phyloP scores from a whole-genome alignment of 306 rosid genomes.

The Dicorynia guianensis region DNA sequence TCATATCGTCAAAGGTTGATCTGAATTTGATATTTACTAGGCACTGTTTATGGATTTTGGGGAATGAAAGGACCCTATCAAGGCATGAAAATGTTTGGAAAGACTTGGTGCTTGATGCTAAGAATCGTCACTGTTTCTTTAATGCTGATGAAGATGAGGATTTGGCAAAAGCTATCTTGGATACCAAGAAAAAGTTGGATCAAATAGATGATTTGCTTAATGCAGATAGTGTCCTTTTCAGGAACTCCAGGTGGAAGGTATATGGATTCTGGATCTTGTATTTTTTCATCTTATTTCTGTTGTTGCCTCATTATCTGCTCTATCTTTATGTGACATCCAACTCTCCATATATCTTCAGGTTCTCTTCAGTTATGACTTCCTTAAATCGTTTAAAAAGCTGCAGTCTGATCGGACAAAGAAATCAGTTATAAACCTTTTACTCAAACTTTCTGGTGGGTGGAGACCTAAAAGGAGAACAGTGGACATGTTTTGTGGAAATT shows the following conservation, averaged over 20 bases:
- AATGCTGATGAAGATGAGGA: conserved; percentile 69
- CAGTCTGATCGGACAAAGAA: conserved; percentile 47
- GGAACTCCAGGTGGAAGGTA: conserved; percentile 81
- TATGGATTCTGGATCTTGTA: background rate
- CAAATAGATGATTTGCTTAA: conserved; percentile 77
- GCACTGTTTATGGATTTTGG: conserved; percentile 83
- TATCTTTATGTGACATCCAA: background rate
- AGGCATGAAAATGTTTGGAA: conserved; percentile 65
- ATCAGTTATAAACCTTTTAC: conserved; percentile 56
- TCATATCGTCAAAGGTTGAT: conserved; percentile 7
- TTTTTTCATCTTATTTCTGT: background rate
- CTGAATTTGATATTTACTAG: conserved; percentile 44
- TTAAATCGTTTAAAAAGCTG: conserved; percentile 69
- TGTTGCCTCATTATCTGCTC: background rate
- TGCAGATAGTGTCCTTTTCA: conserved; percentile 62
- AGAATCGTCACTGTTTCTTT: conserved; percentile 65
- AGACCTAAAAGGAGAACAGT: conserved; percentile 61
- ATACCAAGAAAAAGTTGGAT: conserved; percentile 63
- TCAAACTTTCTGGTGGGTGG: conserved; percentile 75
- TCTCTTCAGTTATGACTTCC: conserved; percentile 71
- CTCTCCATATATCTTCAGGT: conserved; percentile 46
- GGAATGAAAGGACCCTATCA: conserved; percentile 60
- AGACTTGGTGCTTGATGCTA: conserved; percentile 63
- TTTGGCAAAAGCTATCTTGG: conserved; percentile 64
- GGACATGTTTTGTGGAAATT: conserved; percentile 51